These are phyloP conservation scores for Sordariomycetes sp. DNA, from an alignment of 2,329 filamentous ascomycete species.

Conservation along the genomic window DNA sequence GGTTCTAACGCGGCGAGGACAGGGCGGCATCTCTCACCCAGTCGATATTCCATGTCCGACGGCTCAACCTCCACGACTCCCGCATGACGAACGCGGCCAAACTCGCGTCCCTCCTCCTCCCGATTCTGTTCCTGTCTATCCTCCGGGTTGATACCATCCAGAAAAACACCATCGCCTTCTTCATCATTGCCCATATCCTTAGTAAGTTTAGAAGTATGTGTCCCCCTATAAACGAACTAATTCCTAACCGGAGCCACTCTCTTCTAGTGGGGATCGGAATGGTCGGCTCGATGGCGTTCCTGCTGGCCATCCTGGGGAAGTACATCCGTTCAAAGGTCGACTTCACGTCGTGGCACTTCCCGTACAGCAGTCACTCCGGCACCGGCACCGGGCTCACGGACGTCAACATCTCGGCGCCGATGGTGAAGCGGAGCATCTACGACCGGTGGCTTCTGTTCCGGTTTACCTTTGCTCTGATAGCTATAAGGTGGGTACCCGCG, in stretches of 20 bases:
- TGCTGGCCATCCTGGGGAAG: slow-evolving; percentile 26
- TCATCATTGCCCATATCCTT: slow-evolving; percentile 23
- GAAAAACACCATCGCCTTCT: slow-evolving; percentile 15
- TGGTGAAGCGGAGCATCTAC: slow-evolving; percentile 22
- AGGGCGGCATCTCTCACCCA: slow-evolving; percentile 26
- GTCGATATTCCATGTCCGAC: slow-evolving; percentile 19
- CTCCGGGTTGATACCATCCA: slow-evolving; percentile 17
- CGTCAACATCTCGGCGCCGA: background rate
- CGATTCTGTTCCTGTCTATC: slow-evolving; percentile 20
- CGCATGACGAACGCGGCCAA: slow-evolving; percentile 19
- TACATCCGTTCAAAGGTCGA: slow-evolving; percentile 26
- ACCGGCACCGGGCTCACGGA: background rate
- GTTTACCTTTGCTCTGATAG: slow-evolving; percentile 30
- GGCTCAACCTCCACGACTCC: slow-evolving; percentile 15
- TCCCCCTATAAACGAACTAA: no score
- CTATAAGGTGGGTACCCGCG: slow-evolving; percentile 21
- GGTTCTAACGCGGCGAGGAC: no score
- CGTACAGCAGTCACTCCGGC: background rate
- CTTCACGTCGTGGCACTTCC: slow-evolving; percentile 15
- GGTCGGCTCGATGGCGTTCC: slow-evolving; percentile 20
- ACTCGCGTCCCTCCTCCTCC: slow-evolving; percentile 21
- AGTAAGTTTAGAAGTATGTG: slow-evolving; percentile 17
- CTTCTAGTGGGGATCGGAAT: slow-evolving; percentile 25
- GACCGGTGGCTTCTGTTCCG: slow-evolving; percentile 32
- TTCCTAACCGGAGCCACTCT: background rate